Evolutionary conservation across 2,329 filamentous ascomycete species (phyloP).

Genomic region (Sporothrix dimorphospora): DNA sequence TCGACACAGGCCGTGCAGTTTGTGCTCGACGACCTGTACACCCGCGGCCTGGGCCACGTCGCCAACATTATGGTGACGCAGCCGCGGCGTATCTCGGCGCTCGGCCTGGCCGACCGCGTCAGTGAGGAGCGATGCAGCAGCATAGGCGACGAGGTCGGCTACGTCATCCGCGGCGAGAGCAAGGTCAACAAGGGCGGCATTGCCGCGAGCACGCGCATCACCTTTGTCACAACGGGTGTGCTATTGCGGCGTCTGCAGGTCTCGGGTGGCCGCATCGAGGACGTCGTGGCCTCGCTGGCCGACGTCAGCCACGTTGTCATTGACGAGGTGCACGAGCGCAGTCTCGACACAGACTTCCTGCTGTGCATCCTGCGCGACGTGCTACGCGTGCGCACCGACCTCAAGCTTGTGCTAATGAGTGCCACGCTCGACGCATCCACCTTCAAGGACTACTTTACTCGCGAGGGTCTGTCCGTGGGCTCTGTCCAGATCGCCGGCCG

Average conservation of each 20-base stretch:
- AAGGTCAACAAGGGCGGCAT: constrained; percentile 54
- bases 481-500: constrained; percentile 84
- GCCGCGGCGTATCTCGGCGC: constrained; percentile 88
- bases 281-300: constrained; percentile 78
- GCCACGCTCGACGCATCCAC: constrained; percentile 88
- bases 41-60: constrained; percentile 70
- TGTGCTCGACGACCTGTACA: constrained; percentile 87
- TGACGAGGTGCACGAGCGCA: constrained; percentile 95
- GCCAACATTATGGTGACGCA: constrained; percentile 96
- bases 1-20: constrained; percentile 97
- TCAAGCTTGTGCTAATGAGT: constrained; percentile 94
- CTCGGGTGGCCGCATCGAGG: constrained; percentile 76
- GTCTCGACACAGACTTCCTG: constrained; percentile 91
- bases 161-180: constrained; percentile 87
- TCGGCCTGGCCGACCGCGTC: constrained; percentile 91
- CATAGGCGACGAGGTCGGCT: constrained; percentile 88
- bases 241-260: constrained; percentile 88
- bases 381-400: constrained; percentile 69
- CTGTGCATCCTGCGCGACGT: constrained; percentile 86
- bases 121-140: constrained; percentile 76
- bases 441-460: constrained; percentile 82
- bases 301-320: constrained; percentile 95
- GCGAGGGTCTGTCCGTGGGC: constrained; percentile 69
- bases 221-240: constrained; percentile 94
- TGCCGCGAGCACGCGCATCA: constrained; percentile 76